phyloP scores from a whole-genome alignment of 2,329 filamentous ascomycete species.

The Hymenoscyphus albidus region DNA sequence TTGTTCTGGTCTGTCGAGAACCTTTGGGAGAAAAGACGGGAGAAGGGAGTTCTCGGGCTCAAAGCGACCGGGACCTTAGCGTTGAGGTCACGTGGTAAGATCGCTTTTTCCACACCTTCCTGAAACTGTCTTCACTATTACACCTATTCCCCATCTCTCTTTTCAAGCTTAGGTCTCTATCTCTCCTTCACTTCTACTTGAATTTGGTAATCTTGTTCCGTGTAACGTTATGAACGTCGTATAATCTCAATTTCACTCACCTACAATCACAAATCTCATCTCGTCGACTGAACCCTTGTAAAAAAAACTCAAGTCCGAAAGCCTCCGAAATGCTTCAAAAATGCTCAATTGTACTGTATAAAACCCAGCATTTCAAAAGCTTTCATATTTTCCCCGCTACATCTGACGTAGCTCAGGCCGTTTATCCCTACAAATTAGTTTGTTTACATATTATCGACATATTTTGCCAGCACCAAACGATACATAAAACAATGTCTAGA shows the following conservation, averaged over 20 bases:
- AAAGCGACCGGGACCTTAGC: too few species aligned
- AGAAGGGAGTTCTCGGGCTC: constrained; percentile 11
- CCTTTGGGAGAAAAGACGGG: constrained; percentile 16
- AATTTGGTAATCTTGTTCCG: neutral
- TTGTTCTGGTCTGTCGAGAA: constrained; percentile 31
- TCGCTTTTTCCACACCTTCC: neutral
- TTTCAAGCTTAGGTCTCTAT: neutral
- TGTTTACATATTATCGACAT: neutral
- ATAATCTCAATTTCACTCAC: neutral
- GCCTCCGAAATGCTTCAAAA: neutral
- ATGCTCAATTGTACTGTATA: neutral
- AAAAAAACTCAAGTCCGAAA: neutral
- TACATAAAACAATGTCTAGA: neutral
- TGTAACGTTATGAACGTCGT: neutral
- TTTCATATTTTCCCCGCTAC: neutral
- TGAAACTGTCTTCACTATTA: neutral
- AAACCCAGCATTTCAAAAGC: neutral
- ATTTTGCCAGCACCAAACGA: neutral
- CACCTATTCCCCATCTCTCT: neutral
- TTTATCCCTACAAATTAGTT: neutral
- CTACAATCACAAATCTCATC: neutral
- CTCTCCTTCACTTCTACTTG: neutral
- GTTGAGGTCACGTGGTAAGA: too few species aligned
- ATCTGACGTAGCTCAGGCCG: neutral
- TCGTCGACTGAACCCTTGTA: neutral